Base-by-base conservation (phyloP, 306 rosid species). In the Spatholobus suberectus region DNA sequence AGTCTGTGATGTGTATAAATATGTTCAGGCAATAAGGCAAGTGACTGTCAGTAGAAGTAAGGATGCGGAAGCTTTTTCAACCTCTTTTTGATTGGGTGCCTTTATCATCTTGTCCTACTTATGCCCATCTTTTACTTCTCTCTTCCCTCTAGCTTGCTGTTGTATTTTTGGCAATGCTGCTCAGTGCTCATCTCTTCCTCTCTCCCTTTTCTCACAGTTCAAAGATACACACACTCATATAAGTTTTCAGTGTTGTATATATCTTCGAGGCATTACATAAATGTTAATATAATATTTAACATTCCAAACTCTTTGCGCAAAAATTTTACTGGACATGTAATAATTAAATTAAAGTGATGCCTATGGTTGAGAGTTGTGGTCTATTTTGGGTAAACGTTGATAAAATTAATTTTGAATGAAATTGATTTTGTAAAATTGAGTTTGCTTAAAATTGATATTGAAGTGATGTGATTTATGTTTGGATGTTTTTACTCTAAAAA, bases 1-100 rank as follows among this genome's bases (percentile, higher is more conserved):
- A 54, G 10, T 55, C 47, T 82, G 87, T 66, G 69, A 84, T 71
- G 81, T 82, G 85, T 75, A 80, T 84, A 88, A 71, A 81, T 80
- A 85, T 85, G 80, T 54, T 84, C 74, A 85, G 89, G 87, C 77
- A 87, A 87, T 5, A 82, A 82, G 76, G 87, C 83, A 80, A 82
- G 87, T 37, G 63, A 43, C 0, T 84, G 91, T 76, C 86, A 88
- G 87, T 84, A 38, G 54, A 35, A 84, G 88, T 79, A 72, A 54
- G 59, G 65, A 35, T 75, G 71, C 67, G 85, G 75, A 70, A 71
- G 83, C 86, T 82, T 89, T 84, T 75, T 65, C 62, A 4, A 9
- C 15, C 58, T 29, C 40, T 70, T 80, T 88, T 81, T 77, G 12
- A 26, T 70, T 84, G 65, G 85, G 72, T 57, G 49, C 43, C 35